phyloP scores from a whole-genome alignment of 495 filamentous ascomycete species.

The Elasticomyces elasticus region DNA sequence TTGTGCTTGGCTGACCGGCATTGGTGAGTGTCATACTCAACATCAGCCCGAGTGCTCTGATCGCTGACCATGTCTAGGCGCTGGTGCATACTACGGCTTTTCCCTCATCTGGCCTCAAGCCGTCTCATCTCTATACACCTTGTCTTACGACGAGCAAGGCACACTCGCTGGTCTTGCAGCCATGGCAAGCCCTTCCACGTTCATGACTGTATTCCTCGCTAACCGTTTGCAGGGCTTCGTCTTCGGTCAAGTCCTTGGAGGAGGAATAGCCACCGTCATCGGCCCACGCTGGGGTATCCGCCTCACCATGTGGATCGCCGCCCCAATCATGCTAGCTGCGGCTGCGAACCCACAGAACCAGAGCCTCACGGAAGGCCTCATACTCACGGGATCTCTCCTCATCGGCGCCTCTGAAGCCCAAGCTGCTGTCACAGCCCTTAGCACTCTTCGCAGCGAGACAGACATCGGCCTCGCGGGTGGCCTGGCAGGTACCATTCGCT shows the following conservation, averaged over 20 bases:
- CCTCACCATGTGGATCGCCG: neutral
- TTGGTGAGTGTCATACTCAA: constrained; percentile 11
- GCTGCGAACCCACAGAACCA: neutral
- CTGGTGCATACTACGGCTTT: constrained; percentile 28
- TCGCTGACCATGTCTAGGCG: constrained; percentile 21
- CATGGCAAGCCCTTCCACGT: neutral
- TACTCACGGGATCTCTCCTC: neutral
- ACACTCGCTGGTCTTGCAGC: neutral
- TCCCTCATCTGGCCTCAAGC: constrained; percentile 33
- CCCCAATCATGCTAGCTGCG: neutral
- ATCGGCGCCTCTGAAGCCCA: neutral
- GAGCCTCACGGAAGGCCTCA: neutral
- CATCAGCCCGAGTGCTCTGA: neutral
- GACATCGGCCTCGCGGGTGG: neutral
- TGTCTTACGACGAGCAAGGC: constrained; percentile 1
- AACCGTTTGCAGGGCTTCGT: neutral
- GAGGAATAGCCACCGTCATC: neutral
- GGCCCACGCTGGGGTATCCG: neutral
- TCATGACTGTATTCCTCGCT: neutral
- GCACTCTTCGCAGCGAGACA: neutral
- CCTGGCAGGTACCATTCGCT: neutral
- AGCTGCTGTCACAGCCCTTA: neutral
- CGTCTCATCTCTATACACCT: constrained; percentile 22
- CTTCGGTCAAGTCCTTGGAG: neutral
- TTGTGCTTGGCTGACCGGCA: constrained; percentile 31